Percentiles rank a stretch among this genome's conserved stretches.
Conservation (phyloP, 2,329 filamentous ascomycete species). For the Akanthomyces uredinophilus region DNA sequence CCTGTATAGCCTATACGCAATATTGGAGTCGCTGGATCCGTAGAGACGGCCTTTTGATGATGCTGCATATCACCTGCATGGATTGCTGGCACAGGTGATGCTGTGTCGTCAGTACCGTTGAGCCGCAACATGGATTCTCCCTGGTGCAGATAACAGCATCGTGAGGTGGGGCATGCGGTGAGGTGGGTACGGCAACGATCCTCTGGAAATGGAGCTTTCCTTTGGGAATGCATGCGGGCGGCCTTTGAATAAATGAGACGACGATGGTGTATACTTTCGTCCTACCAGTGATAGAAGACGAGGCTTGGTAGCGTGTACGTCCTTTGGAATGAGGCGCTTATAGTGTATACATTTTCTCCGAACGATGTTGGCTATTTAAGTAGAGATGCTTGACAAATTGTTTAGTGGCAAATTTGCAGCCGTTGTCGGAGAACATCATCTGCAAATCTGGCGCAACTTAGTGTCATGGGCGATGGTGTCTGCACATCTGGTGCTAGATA, state of each 20-base stretch:
- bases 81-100: neutral
- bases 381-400: no score
- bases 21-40: neutral
- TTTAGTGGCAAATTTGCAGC: neutral
- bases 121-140: neutral
- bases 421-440: neutral
- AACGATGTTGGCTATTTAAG: no score
- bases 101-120: neutral
- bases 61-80: neutral
- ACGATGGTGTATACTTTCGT: neutral
- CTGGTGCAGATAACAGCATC: slow-evolving; percentile 3
- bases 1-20: neutral
- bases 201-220: neutral
- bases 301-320: neutral
- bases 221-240: neutral
- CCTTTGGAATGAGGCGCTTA: no score
- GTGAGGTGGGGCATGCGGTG: slow-evolving; percentile 3
- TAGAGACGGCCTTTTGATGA: neutral
- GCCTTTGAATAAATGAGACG: neutral
- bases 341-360: no score
- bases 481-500: no score
- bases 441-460: no score
- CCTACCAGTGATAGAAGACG: no score
- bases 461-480: neutral
- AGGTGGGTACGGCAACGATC: slow-evolving; percentile 9